Evolutionary conservation across 1,284 basidiomycete species (phyloP).

Genomic region (Malassezia globosa): DNA sequence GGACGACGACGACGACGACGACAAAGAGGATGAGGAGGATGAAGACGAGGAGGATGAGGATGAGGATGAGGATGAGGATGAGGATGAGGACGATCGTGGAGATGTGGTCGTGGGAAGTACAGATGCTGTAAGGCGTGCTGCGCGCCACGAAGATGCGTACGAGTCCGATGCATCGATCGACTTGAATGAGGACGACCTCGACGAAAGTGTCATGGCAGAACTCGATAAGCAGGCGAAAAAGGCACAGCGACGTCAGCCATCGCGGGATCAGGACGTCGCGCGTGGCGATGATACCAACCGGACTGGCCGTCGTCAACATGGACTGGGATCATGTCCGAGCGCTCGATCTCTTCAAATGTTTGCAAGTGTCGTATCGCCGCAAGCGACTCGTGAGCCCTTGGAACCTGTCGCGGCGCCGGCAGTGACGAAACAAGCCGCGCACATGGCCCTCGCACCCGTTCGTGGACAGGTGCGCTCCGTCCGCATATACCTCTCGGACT

Average conservation of each 20-base stretch:
- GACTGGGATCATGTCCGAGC: slow-evolving; percentile 97
- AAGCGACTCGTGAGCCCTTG: slow-evolving; percentile 24
- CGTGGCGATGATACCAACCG: slow-evolving; percentile 49
- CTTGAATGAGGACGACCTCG: slow-evolving; percentile 59
- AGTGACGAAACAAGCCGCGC: not conserved
- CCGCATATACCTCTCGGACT: slow-evolving; percentile 80
- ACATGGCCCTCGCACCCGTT: slow-evolving; percentile 26
- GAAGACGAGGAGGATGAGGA: slow-evolving; percentile 55
- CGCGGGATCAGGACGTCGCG: slow-evolving; percentile 29
- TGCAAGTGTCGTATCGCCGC: slow-evolving; percentile 63
- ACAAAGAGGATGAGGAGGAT: slow-evolving; percentile 49
- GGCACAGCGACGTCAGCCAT: slow-evolving; percentile 36
- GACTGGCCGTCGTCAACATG: slow-evolving; percentile 82
- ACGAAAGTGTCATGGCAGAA: slow-evolving; percentile 4
- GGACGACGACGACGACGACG: slow-evolving; percentile 19
- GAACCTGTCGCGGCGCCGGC: not conserved
- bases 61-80: slow-evolving; percentile 28
- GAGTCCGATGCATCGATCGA: slow-evolving; percentile 52
- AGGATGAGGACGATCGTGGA: slow-evolving; percentile 15
- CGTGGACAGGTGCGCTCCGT: slow-evolving; percentile 32
- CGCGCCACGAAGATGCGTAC: slow-evolving; percentile 15
- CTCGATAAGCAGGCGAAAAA: slow-evolving; percentile 49
- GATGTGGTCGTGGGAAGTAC: slow-evolving; percentile 17
- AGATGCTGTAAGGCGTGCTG: slow-evolving; percentile 11
- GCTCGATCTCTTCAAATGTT: slow-evolving; percentile 84